Evolutionary conservation across 2,329 filamentous ascomycete genomes (phyloP), one percentile per base, ranked within the genome.

Genomic region (Aspergillus costaricaensis): DNA sequence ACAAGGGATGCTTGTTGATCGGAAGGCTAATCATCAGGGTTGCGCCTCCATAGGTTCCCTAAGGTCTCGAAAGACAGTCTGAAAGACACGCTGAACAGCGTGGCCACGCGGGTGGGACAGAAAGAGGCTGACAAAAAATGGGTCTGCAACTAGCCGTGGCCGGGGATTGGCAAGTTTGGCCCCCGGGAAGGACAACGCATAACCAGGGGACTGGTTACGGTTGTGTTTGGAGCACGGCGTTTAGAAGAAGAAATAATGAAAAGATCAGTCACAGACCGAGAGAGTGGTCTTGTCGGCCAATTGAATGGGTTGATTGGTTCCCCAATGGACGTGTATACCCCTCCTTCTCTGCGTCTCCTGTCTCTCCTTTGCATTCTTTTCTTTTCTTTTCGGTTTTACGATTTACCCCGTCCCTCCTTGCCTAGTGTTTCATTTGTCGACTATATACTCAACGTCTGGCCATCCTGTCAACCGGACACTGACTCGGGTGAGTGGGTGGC

Each of bases 31-130:
- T 51, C 32, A 51, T 51, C 25, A 17, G 25, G 25, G 15, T 36
- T 21, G 39, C 49, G 21, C 48, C 36, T 21, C 60, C 70, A 47
- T 66, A 86, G 84, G 66, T 92, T 94, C 66, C 86, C 88, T 1
- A 88, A 88, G 62, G 83, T 88, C 49, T 85, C 88, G 1, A 91
- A 88, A 68, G 85, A 86, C 19, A 85, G 87, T 23, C 86, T 96
- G 67, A 90, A 87, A 70, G 84, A 86, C 56, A 93, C 90, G 0
- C 77, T 95, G 19, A 86, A 86, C 62, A 77, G 77, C 9, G 80
- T 91, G 55, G 91, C 91, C 9, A 82, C 83, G 47, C 83, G 88
- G 43, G 82, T 86, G 57, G 87, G 83, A 62, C 82, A 81, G 69
- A 89, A 82, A 65, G 84, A 80, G 76, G 84, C 76, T 65, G 88